A percentile compares a stretch with the other conserved stretches of the same genome.
Conservation (phyloP, 306 rosid genomes). For the Abrus precatorius region DNA sequence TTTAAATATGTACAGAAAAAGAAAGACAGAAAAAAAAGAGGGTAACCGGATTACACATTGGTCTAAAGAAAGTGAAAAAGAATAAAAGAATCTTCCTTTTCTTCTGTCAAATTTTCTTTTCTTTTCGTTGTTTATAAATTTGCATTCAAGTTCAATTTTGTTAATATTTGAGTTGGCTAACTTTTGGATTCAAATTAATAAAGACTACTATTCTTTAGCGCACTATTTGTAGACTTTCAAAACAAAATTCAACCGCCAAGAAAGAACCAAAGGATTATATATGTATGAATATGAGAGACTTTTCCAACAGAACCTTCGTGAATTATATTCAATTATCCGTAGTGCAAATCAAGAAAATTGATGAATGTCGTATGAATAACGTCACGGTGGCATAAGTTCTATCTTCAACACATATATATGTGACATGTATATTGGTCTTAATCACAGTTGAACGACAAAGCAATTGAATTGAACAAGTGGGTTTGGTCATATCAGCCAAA, state of each 20-base stretch:
- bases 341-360: not conserved
- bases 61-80: constrained; percentile 4
- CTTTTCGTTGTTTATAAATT: not conserved
- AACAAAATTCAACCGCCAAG: not conserved
- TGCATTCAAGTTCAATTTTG: not conserved
- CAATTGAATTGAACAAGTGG: constrained; percentile 17
- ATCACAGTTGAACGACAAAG: not conserved
- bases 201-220: not conserved
- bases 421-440: not conserved
- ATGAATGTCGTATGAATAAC: constrained; percentile 20
- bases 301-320: constrained; percentile 20
- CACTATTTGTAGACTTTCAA: constrained; percentile 3
- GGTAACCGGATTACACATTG: not conserved
- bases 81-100: constrained; percentile 6
- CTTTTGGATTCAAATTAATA: not conserved
- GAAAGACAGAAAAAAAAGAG: not conserved
- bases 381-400: constrained; percentile 30
- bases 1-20: not conserved
- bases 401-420: not conserved
- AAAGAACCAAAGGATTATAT: not conserved
- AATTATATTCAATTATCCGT: not conserved
- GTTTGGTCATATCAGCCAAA: constrained; percentile 10
- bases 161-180: not conserved
- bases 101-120: not conserved
- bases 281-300: too few relatives aligned